Base-by-base conservation (phyloP, 2,329 filamentous ascomycete genomes). In the Diaporthe ampelina region DNA sequence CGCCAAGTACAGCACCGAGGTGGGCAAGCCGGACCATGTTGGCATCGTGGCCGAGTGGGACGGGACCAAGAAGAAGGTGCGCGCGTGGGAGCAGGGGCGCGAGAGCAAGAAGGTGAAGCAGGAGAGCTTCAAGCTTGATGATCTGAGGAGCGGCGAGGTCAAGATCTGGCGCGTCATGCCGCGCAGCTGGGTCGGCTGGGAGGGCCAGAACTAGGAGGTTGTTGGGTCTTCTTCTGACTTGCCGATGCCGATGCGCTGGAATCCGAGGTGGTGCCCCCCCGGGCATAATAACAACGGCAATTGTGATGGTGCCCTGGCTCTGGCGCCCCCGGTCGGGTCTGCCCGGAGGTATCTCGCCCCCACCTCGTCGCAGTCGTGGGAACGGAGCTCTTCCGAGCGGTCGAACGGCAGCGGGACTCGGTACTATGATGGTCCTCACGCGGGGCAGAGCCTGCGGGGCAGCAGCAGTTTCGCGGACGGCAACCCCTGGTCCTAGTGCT, bases 151-250 rank as follows among this genome's bases (percentile, higher is more conserved):
- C 83, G 97, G 97, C 24, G 97, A 99, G 85, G 95, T 98, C 79
- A 96, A 97, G 86, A 95, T 99, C 76, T 99, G 97, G 97, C 91
- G 97, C 73, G 94, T 98, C 59, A 97, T 98, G 91, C 94, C 94
- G 52, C 90, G 94, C 79, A 93, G 90, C 81, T 99, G 95, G 95
- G 92, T 98, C 70, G 95, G 95, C 32, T 98, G 96, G 97, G 93
- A 92, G 80, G 87, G 86, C 78, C 84, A 87, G 83, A 87, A 89
- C 79, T 91, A 90, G 86, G 83, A 52, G 73, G 43, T 70, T 15
- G 74, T n/a, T n/a, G 74, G 48, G n/a, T n/a, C n/a, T n/a, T 59
- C 35, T 9, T 67, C 50, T 11, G 52, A 32, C 6, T 32, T 11
- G 59, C 67, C 69, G 6, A 67, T 74, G 71, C 57, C 57, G 61